Base-by-base conservation (phyloP, 2,329 filamentous ascomycete species). In the Fusarium sarcochroum region DNA sequence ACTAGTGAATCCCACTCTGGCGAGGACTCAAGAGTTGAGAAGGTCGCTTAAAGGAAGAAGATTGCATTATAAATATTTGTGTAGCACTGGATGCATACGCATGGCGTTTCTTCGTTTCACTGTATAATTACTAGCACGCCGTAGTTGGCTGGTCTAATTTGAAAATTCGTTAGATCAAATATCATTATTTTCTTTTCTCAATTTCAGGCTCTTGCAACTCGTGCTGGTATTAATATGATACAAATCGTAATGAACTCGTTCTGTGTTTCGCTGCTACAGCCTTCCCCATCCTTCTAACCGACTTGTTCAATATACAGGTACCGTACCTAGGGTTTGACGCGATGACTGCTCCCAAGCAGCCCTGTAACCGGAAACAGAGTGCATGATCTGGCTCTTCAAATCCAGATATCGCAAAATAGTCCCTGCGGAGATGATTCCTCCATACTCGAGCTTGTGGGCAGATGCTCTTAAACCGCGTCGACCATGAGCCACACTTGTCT, bases 1-100 rank as follows among this genome's bases (percentile, higher is more conserved):
- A 61, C 63, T 30, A 73, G 69, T 20, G 69, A 73, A 20, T 73
- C 72, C 5, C 63, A 65, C 51, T 70, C 67, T 52, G 58, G 61
- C 3, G 62, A 58, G 42, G 73, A 72, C 7, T 62, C 58, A 2
- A 61, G 66, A 18, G 57, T 60, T 13, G 61, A 64, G 27, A 62
- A 74, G 27, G 58, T 65, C 30, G 73, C 62, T 32, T 74, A 70
- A 54, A 46, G 32, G 10, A n/a, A 37, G 27, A 30, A 27, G 5
- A 11, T 10, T 48, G 6, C 17, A 23, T 27, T 21, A 17, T 11
- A 44, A 23, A 23, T 32, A 23, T 54, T 56, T 42, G 25, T 57
- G 27, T 27, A 37, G 45, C 42, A 51, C 58, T 52, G 45, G 40
- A 58, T 55, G 58, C 56, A 69, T 64, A 58, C 44, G 46, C 56